These are phyloP conservation scores for Podaxis sp. DNA, from an alignment of 768 basidiomycete genomes.

Conservation along the genomic window DNA sequence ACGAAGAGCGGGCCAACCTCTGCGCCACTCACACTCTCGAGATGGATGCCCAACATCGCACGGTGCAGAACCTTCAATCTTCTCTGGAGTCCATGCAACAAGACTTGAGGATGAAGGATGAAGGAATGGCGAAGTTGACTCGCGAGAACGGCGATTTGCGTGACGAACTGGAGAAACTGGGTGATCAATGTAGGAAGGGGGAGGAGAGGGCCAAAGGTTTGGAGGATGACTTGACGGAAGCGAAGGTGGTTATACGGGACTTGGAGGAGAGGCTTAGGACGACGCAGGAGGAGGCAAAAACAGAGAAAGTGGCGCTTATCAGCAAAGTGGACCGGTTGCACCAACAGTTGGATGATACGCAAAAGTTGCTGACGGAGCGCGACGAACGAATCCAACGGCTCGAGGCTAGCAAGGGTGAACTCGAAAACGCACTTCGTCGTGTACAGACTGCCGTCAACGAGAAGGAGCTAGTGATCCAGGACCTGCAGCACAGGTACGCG, in stretches of 20 bases:
- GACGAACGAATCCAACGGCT: not conserved
- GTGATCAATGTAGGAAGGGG: not conserved
- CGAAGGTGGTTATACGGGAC: not conserved
- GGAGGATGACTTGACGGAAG: not conserved
- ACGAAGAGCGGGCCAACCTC: not conserved
- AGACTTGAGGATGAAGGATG: not conserved
- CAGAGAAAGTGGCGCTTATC: not conserved
- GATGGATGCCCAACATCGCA: not conserved
- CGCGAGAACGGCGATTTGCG: not conserved
- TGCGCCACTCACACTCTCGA: not conserved
- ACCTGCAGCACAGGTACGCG: not conserved
- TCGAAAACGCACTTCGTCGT: not conserved
- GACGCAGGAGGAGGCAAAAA: not conserved
- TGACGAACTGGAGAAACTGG: not conserved
- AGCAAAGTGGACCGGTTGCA: not conserved
- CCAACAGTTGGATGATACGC: not conserved
- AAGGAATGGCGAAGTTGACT: not conserved
- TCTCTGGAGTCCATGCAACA: not conserved
- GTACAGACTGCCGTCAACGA: not conserved
- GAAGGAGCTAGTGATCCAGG: not conserved
- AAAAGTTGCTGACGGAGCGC: not conserved
- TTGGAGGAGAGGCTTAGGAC: slow-evolving; percentile 3
- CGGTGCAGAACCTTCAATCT: slow-evolving; percentile 3
- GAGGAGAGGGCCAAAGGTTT: not conserved
- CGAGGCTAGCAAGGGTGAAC: not conserved